Evolutionary conservation across 2,329 filamentous ascomycete genomes (phyloP).

Genomic region (Beauveria sp.): DNA sequence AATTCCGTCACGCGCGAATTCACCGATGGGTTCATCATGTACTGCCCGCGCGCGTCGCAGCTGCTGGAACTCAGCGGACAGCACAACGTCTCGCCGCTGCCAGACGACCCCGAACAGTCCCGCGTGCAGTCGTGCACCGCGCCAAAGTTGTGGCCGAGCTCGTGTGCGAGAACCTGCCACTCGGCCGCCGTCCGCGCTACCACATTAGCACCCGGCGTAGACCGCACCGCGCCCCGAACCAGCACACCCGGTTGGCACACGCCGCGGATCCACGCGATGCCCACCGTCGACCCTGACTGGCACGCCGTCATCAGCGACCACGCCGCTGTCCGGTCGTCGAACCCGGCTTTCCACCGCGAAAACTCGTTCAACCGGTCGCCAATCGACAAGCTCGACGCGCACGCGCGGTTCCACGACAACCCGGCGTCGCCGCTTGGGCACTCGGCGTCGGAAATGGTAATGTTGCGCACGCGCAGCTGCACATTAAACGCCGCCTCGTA

Average conservation of each 20-base stretch:
- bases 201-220: conserved; percentile 62
- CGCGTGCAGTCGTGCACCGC: conserved; percentile 78
- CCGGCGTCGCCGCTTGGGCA: conserved; percentile 59
- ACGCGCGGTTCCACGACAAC: conserved; percentile 67
- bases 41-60: conserved; percentile 65
- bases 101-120: conserved; percentile 41
- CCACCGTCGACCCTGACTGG: conserved; percentile 69
- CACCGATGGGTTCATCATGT: conserved; percentile 87
- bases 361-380: conserved; percentile 70
- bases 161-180: conserved; percentile 88
- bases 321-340: conserved; percentile 66
- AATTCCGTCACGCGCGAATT: conserved; percentile 60
- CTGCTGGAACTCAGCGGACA: conserved; percentile 59
- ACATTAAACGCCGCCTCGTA: conserved; percentile 88
- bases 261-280: conserved; percentile 80
- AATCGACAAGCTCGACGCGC: conserved; percentile 53
- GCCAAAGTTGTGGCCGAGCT: conserved; percentile 80
- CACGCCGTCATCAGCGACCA: conserved; percentile 78
- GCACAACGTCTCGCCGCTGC: conserved; percentile 42
- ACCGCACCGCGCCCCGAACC: background rate
- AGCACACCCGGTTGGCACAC: conserved; percentile 53
- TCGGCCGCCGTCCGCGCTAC: conserved; percentile 69
- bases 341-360: conserved; percentile 69
- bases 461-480: conserved; percentile 70
- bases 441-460: conserved; percentile 60